A percentile compares a stretch with the other conserved stretches of the same genome.
phyloP scores from a whole-genome alignment of 1,139 yeast genomes.

The Pichia sp. region DNA sequence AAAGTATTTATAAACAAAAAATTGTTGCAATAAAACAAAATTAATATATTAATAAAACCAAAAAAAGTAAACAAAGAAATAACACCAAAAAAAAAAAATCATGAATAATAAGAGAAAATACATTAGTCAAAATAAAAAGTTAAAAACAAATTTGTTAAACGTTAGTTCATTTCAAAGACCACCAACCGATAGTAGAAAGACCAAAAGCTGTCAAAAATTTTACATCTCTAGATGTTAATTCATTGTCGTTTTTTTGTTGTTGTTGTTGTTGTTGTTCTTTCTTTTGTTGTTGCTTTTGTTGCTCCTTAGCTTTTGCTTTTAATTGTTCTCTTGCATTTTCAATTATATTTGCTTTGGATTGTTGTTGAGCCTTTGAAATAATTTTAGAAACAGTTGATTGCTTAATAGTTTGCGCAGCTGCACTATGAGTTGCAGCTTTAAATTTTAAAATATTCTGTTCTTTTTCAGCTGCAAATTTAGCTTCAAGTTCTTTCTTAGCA shows the following conservation, averaged over 20 bases:
- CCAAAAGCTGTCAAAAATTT: conserved; percentile 24
- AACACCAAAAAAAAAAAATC: neutral
- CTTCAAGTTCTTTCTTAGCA: neutral
- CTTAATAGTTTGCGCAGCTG: neutral
- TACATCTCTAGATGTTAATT: conserved; percentile 18
- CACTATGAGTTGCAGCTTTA: neutral
- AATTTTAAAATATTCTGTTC: neutral
- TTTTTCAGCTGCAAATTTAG: neutral
- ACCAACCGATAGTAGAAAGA: conserved; percentile 28
- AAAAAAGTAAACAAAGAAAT: neutral
- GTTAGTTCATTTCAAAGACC: conserved; percentile 23
- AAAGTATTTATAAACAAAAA: neutral
- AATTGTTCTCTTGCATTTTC: conserved; percentile 11
- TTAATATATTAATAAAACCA: neutral
- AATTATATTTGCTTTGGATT: conserved; percentile 10
- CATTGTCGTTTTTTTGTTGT: neutral
- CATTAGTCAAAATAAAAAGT: neutral
- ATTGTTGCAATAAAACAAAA: neutral
- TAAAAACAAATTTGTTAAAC: neutral
- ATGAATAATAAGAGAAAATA: neutral
- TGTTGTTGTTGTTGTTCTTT: conserved; percentile 2
- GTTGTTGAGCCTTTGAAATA: conserved; percentile 3
- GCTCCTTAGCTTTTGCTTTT: conserved; percentile 6
- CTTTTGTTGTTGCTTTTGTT: conserved; percentile 4
- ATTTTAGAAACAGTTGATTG: neutral